Evolutionary conservation across 164 flowering plant species (phyloP), one percentile per base, ranked within the genome.

Genomic region (Chimonanthus salicifolius): DNA sequence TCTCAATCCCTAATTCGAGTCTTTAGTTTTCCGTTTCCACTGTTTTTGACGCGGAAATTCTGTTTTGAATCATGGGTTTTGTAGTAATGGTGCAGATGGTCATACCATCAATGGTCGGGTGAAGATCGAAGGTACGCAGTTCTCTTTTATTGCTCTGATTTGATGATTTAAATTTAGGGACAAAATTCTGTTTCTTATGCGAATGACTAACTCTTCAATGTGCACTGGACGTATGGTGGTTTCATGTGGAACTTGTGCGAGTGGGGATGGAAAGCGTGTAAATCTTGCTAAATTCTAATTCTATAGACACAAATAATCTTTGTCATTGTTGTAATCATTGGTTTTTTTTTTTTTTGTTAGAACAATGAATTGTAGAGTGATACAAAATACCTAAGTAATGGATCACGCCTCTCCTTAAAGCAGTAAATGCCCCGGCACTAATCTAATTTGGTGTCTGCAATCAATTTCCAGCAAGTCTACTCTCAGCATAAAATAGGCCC

Each of bases 61-160:
- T 33, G 33, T 33, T 33, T 33, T 33, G 47, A 21, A 10, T 64
- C 18, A 2, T 64, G 13, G 18, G 6, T 7, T 64, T 64, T 21
- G 7, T 4, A 8, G 72, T 79, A 87, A 89, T 83, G 78, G 72
- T 51, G 74, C 68, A 51, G 88, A 88, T 69, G 88, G 91, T 11
- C 84, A 77, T 72, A 80, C 82, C 2, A 84, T 88, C 9, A 81
- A 74, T 76, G 91, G 91, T 62, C 82, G 84, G 46, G 91, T 86
- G 33, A 86, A 78, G 80, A 78, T 86, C 71, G 82, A 76, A 51
- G 78, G 91, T 88, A 76, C 16, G 85, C 64, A 50, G 62, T 43
- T 72, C 16, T 5, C 33, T 13, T 8, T 45, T 45, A 45, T 20
- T 47, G 4, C 33, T 33, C 33, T 20, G 16, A 6, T 72, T 68